Evolutionary conservation across 441 rosid genomes (phyloP).

Genomic region (Syzygium malaccense): DNA sequence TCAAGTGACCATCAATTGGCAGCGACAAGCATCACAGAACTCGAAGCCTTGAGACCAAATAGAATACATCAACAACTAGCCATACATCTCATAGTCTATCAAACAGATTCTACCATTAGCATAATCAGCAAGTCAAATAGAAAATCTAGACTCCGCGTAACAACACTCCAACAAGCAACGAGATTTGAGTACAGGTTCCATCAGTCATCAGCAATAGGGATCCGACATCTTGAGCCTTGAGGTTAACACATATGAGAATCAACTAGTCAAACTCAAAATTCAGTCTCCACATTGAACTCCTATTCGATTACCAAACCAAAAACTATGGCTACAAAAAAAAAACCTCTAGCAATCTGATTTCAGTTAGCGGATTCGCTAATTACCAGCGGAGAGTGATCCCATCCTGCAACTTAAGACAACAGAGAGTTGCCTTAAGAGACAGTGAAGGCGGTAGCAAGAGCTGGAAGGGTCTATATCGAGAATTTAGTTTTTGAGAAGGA

Average conservation of each 20-base stretch:
- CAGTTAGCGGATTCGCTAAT: neutral
- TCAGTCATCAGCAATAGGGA: neutral
- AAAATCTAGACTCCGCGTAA: neutral
- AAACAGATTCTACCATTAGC: neutral
- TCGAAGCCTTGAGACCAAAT: neutral
- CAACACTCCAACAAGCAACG: neutral
- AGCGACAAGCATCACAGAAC: neutral
- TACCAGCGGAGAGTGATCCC: constrained; percentile 78
- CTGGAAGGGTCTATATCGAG: neutral
- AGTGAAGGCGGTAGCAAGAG: neutral
- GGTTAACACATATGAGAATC: neutral
- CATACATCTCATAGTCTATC: neutral
- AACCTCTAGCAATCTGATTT: neutral
- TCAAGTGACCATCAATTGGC: neutral
- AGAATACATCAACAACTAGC: neutral
- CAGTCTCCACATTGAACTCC: too few relatives aligned
- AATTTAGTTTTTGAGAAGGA: neutral
- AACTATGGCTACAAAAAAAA: neutral
- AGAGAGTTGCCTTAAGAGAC: neutral
- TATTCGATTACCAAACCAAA: neutral
- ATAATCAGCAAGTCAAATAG: neutral
- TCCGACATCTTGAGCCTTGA: neutral
- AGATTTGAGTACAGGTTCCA: neutral
- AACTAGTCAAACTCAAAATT: neutral
- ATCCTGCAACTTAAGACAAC: constrained; percentile 12